A percentile compares a stretch with the other conserved stretches of the same genome.
Evolutionary conservation across 805 yeast genomes (phyloP).

Genomic region (Maudiozyma barnettii): DNA sequence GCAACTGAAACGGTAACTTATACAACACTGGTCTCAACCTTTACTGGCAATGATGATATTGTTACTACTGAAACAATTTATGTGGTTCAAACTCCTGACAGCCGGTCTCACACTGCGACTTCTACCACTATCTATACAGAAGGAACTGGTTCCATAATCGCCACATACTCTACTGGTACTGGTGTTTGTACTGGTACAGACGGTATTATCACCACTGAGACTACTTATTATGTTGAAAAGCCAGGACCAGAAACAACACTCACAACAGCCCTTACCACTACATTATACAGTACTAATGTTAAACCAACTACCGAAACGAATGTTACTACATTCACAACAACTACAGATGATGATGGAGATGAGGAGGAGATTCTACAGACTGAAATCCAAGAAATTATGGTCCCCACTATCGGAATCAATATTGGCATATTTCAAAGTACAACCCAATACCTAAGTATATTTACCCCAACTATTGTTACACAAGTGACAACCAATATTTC

Average conservation of each 20-base stretch:
- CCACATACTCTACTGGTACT: background rate
- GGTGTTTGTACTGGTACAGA: background rate
- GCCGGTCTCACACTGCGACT: conserved; percentile 15
- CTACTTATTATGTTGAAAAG: background rate
- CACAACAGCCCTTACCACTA: background rate
- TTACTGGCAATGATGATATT: conserved; percentile 8
- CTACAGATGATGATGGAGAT: background rate
- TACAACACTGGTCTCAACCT: conserved; percentile 5
- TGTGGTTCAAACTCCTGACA: conserved; percentile 7
- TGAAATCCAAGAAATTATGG: background rate
- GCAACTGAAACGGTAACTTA: conserved; percentile 4
- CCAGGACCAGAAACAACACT: background rate
- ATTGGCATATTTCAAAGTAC: background rate
- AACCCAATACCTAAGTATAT: background rate
- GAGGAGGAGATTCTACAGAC: background rate
- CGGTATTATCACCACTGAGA: background rate
- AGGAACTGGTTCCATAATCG: background rate
- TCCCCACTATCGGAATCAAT: background rate
- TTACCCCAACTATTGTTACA: background rate
- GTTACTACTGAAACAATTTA: conserved; percentile 8
- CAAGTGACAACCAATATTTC: background rate
- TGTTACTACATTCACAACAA: background rate
- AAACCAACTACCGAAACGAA: background rate
- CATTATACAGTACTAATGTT: background rate
- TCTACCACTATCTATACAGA: background rate